These are phyloP conservation scores for Vachellia pachyceras DNA, from an alignment of 306 rosid species.

Conservation along the genomic window DNA sequence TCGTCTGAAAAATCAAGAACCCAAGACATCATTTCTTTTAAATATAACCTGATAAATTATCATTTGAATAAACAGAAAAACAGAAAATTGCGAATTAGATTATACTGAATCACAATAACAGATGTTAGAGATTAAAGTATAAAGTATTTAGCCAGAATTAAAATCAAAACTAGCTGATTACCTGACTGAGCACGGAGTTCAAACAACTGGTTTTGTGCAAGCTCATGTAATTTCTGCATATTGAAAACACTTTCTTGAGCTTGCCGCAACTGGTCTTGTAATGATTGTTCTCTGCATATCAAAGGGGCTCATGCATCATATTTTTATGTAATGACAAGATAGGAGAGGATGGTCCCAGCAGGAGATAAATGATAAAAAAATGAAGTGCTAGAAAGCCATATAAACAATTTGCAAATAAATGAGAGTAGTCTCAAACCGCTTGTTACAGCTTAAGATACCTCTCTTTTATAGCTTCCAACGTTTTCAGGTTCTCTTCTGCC, in stretches of 20 bases:
- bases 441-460: conserved; percentile 60
- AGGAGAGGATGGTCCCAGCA: conserved; percentile 30
- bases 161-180: conserved; percentile 43
- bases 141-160: conserved; percentile 27
- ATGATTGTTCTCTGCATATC: conserved; percentile 75
- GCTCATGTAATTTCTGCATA: conserved; percentile 93
- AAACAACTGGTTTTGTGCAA: conserved; percentile 95
- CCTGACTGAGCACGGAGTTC: conserved; percentile 98
- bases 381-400: conserved; percentile 25
- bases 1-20: conserved; percentile 60
- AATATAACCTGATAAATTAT: background rate
- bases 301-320: conserved; percentile 28
- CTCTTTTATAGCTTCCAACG: conserved; percentile 86
- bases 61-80: conserved; percentile 29
- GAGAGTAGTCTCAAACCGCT: conserved; percentile 9
- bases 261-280: conserved; percentile 91
- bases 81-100: conserved; percentile 19
- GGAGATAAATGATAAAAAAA: background rate
- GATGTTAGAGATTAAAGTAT: conserved; percentile 31
- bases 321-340: conserved; percentile 4
- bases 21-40: conserved; percentile 22
- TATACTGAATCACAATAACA: conserved; percentile 28
- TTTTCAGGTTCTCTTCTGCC: conserved; percentile 98
- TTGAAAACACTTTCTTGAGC: conserved; percentile 94
- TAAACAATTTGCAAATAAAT: conserved; percentile 5